Evolutionary conservation across 2,329 filamentous ascomycete genomes (phyloP), one percentile per base, ranked within the genome.

Genomic region (Pochonia chlamydosporia): DNA sequence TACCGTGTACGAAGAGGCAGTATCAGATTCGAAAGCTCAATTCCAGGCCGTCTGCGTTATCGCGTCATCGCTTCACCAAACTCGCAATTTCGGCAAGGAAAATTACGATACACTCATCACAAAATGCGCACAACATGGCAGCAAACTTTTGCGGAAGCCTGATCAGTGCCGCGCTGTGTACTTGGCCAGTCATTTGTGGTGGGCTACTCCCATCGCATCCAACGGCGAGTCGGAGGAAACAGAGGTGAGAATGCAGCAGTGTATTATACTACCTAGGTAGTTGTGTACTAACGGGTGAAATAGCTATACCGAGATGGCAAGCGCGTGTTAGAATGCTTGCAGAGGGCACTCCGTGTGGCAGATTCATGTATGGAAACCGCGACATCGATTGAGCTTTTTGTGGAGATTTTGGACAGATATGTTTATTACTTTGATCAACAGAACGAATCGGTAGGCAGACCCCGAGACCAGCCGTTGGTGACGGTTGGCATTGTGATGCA

Each of bases 361-460:
- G 93, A 99, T 67, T 95, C 93, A 6, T 99, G 93, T 71, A 99
- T 99, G 93, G 95, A 99, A 68, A 93, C 91, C 7, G 89, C 90
- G 6, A 90, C 96, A 4, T 96, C 90, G 3, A 93, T 99, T 40
- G 95, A 99, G 69, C 78, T 99, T 42, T 99, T 99, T 68, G 92
- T 99, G 48, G 93, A 99, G 71, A 99, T 99, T 53, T 73, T 99
- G 47, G 96, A 99, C 67, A 84, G 93, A 67, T 99, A 99, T 64
- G 91, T 97, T 45, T 99, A 99, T 68, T 99, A 97, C 73, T 99
- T 96, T 71, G 93, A 99, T 67, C 92, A 99, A 67, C 89, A 96
- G 64, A 99, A 99, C 68, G 93, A 99, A 70, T 91, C 91, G 55
- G 93, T 81, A 64, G 61, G 76, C 62, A 26, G 18, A 2, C 6